Evolutionary conservation across 768 basidiomycete species (phyloP), one percentile per base, ranked within the genome.

Genomic region (Rhizopogon vinicolor): DNA sequence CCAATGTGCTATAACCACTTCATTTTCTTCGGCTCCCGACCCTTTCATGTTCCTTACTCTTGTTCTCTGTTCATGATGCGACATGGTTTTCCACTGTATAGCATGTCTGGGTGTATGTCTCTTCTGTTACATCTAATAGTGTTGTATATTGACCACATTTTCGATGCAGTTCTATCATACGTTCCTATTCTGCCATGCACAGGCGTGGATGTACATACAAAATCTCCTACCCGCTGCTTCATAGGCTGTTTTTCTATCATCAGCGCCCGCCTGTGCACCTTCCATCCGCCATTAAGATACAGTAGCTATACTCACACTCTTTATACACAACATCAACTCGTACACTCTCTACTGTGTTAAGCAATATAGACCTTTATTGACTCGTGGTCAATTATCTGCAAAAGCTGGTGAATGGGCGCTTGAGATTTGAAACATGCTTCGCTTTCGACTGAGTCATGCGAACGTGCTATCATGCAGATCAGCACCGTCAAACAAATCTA

Each of bases 41-140:
- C 35, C 28, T 18, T 37, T 18, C 25, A 5, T 29, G 9, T 10
- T 0, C 29, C 41, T 50, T 49, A 7, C 7, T 43, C 43, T 56
- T 60, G n/a, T 42, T 22, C 60, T 63, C 60, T 58, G 69, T 71
- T 61, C 60, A 70, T 70, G 68, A 51, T 69, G 69, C 66, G 68
- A 64, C 68, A 33, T 65, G 67, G 56, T 69, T 65, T 60, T 69
- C 68, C 59, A 63, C 49, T 62, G 60, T 69, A 53, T 58, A 63
- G 44, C 52, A 53, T 61, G 68, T 57, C 63, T 55, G 45, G 65
- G 60, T 59, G 68, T 68, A 50, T 16, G 67, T 61, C 14, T 22
- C 25, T 13, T 57, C 12, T 42, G 14, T n/a, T 4, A 39, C 3
- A 14, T 5, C 8, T 33, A 1, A 28, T n/a, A 12, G 33, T 8